Conservation (phyloP, 2,329 filamentous ascomycete genomes). For the Pseudopithomyces maydicus region DNA sequence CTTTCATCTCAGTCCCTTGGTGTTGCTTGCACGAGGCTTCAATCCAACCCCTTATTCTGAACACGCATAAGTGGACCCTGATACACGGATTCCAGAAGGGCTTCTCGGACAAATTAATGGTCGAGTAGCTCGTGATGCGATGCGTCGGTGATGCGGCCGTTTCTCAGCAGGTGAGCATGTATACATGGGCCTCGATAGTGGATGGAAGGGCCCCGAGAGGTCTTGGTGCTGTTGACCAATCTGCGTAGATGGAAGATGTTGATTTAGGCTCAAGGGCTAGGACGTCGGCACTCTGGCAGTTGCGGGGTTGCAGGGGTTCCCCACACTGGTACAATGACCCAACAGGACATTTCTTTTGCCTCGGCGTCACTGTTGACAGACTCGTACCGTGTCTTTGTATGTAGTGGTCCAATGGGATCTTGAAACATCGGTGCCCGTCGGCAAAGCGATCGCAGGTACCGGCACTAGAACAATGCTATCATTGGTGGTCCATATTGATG, state of each 20-base stretch:
- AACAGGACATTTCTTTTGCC: neutral
- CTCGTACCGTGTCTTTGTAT: too few species aligned
- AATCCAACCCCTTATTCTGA: too few species aligned
- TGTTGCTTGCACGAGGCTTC: too few species aligned
- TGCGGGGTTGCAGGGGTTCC: constrained; percentile 22
- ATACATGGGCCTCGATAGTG: neutral
- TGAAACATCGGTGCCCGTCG: neutral
- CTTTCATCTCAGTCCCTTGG: too few species aligned
- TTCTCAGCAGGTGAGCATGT: neutral
- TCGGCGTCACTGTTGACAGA: neutral
- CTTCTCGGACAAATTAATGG: neutral
- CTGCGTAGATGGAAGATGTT: constrained; percentile 12
- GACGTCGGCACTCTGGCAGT: constrained; percentile 3
- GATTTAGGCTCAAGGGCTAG: constrained; percentile 18
- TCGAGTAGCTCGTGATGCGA: neutral
- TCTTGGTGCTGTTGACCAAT: neutral
- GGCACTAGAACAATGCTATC: neutral
- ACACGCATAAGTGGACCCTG: too few species aligned
- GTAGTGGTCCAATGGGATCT: neutral
- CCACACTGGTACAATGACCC: constrained; percentile 8
- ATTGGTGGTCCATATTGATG: too few species aligned
- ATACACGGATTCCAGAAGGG: constrained; percentile 2
- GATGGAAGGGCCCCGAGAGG: neutral
- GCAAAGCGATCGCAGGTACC: neutral
- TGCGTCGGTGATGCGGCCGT: neutral